Conservation (phyloP, 495 filamentous ascomycete species). For the Tuber calosporum region DNA sequence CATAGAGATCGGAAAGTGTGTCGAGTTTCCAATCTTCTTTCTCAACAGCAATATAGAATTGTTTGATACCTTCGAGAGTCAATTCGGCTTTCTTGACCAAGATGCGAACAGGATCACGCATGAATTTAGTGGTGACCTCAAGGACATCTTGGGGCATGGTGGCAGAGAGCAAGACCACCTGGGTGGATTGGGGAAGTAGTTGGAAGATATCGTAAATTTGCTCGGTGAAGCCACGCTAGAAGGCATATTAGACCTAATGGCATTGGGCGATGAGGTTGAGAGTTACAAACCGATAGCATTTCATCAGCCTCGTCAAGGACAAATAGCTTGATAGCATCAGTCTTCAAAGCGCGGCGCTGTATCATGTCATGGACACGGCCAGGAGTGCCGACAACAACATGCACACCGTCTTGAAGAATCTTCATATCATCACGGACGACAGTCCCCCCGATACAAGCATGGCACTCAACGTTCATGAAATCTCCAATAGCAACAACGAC, state of each 20-base stretch:
- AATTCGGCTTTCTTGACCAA: constrained; percentile 99
- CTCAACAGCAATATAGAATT: constrained; percentile 99
- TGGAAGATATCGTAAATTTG: constrained; percentile 99
- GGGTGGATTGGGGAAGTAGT: constrained; percentile 90
- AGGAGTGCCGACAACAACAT: constrained; percentile 93
- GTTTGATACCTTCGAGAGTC: constrained; percentile 98
- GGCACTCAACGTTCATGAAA: constrained; percentile 99
- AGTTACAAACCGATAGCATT: constrained; percentile 76
- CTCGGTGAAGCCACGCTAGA: constrained; percentile 90
- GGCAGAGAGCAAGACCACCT: constrained; percentile 93
- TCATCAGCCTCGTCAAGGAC: constrained; percentile 99
- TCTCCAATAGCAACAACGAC: constrained; percentile 97
- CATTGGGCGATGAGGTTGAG: neutral
- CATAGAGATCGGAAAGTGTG: constrained; percentile 96
- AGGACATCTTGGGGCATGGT: constrained; percentile 98
- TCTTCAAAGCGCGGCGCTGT: constrained; percentile 86
- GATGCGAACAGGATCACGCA: constrained; percentile 97
- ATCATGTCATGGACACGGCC: constrained; percentile 99
- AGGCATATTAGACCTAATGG: constrained; percentile 6
- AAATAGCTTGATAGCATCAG: constrained; percentile 97
- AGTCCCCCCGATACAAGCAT: constrained; percentile 98
- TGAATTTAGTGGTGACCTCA: constrained; percentile 99
- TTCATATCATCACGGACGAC: constrained; percentile 97
- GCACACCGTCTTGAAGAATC: constrained; percentile 88
- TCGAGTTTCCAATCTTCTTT: constrained; percentile 99